Evolutionary conservation across 805 yeast genomes (phyloP), one percentile per base, ranked within the genome.

Genomic region (Metschnikowia anglica): DNA sequence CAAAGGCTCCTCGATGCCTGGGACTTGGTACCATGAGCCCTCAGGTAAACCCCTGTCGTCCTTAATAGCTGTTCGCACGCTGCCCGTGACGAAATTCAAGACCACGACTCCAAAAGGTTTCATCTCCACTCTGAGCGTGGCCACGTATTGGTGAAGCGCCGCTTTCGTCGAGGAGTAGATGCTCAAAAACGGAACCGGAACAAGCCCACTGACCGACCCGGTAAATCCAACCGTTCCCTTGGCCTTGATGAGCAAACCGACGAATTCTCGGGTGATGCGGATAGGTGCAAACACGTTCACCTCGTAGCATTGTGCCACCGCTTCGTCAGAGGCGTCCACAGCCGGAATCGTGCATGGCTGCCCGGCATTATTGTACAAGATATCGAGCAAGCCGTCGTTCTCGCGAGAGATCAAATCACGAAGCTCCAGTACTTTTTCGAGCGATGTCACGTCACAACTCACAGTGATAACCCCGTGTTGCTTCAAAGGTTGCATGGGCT

Each of bases 361-460:
- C 11, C 89, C 89, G 1, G 95, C 95, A 59, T 85, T 85, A 60
- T 85, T 85, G 65, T 72, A 83, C 37, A 85, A 59, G 9, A 81
- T 51, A 53, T 84, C 87, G 43, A 84, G 58, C 37, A 70, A 66
- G 1, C 74, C 75, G 23, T 72, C 77, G 11, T 73, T 67, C 28
- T 73, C 68, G 2, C 54, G 48, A 0, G 51, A 42, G n/a, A 83
- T 66, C 19, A 65, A 62, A n/a, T 69, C 53, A 42, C 71, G 74
- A 17, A 79, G 70, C 15, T 63, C 49, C 3, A 51, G n/a, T 29
- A 82, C 76, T 20, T 79, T 74, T 23, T 72, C 75, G 2, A 58
- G 37, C 1, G 74, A 66, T 0, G 83, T 59, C 16, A 85, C 85
- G 55, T 85, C 95, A 41, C 84, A 62, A 31, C 63, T 46, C 18